Evolutionary conservation across 345 rosid genomes (phyloP), one percentile per base, ranked within the genome.

Genomic region (Lepidium africanum): DNA sequence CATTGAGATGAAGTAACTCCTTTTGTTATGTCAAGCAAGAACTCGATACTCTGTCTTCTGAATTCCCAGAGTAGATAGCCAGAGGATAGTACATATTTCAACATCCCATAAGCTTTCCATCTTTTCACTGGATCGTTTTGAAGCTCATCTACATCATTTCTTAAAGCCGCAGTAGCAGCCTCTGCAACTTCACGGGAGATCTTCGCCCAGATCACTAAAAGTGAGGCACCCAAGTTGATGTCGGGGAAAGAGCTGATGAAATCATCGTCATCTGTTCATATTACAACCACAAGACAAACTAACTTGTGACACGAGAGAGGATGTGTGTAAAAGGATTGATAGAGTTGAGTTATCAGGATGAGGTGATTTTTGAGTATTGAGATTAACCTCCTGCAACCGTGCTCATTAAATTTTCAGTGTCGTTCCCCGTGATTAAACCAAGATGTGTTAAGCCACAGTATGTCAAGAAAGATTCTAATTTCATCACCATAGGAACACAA

Each of bases 101-200:
- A 67, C 90, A 87, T 88, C 81, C 85, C 91, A 61, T 87, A 35
- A 38, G 95, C 87, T 84, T 77, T 84, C 99, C 95, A 94, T 72
- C 91, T 80, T 71, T 83, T 81, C 32, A 74, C 76, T 52, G 71
- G 91, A 69, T 78, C 77, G 62, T 47, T 79, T 77, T 47, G 79
- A 72, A 91, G 91, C 75, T 86, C 88, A 51, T 67, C 45, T 78
- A 77, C 78, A 42, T 83, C 72, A 37, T 63, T 53, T 67, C 71
- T 59, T 62, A 85, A 63, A 69, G 81, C 72, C 25, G 77, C 84
- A 69, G 74, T 57, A 51, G 83, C 82, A 73, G 81, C 81, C 63
- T 75, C 82, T 59, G 81, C 79, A 72, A 81, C 79, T 30, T 70
- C 81, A 36, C 77, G 70, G 60, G 82, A 72, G 59, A 85, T 63